Base-by-base conservation (phyloP, 2,329 filamentous ascomycete species). In the Aspergillus hiratsukae region DNA sequence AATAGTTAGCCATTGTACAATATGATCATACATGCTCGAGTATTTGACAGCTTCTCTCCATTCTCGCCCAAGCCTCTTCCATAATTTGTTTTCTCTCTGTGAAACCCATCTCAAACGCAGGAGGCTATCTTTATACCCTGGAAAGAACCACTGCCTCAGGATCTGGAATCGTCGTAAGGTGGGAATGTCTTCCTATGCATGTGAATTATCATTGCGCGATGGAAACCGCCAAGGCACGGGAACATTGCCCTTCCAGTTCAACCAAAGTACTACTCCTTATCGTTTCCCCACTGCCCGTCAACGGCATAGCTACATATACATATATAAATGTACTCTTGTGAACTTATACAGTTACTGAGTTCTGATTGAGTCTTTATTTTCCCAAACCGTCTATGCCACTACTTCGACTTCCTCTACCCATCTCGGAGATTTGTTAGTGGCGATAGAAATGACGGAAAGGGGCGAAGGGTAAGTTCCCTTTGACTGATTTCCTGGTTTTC, bases 401-500 rank as follows among this genome's bases (percentile, higher is more conserved):
- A 19, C 19, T 23, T 14, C 19, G 37, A 40, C 50, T 31, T 51
- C n/a, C 21, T 29, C 43, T 14, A 25, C 14, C 27, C 23, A 19
- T 40, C 25, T 49, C 17, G 25, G n/a, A 17, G 17, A 35, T 46
- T 35, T 14, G 53, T n/a, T 49, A 43, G 56, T 51, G 53, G 49
- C 51, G 54, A 57, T 49, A 25, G 60, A 58, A 52, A 72, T 72
- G 68, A 62, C 61, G 57, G 69, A 71, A 55, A 69, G 63, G 61
- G 57, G 57, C 51, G 65, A 67, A 67, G 64, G 68, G 69, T 71
- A 61, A 68, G 66, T 64, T 54, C 46, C 41, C 28, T 41, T 46
- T 17, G 53, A n/a, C 37, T 53, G 31, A 40, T 48, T 49, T 49
- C 54, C 52, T 37, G 25, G 28, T 54, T 55, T 64, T 54, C 61